Base-by-base conservation (phyloP, 2,329 filamentous ascomycete genomes). In the Sarocladium oryzae region DNA sequence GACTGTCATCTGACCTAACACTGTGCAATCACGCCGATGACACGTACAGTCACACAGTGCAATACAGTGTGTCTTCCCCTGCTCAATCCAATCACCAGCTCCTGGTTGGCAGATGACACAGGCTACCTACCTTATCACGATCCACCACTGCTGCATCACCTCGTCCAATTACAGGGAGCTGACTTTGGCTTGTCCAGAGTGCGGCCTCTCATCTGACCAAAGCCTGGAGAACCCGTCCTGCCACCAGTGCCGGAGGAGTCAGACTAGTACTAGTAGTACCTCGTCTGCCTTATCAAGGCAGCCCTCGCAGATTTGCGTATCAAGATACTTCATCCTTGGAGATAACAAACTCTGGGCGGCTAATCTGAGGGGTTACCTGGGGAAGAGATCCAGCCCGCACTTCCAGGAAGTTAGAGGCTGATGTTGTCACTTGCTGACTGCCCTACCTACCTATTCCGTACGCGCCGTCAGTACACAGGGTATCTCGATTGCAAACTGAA, bases 41-140 rank as follows among this genome's bases (percentile, higher is more conserved):
- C 16, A 18, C n/a, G n/a, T n/a, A 8, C 7, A 37, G 9, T 11
- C 6, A n/a, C 4, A 48, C 43, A 48, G 43, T 48, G 28, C 43
- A 16, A 23, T 2, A 20, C 28, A 48, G 43, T 33, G 43, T 15
- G 7, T 33, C 20, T 8, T 20, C 16, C 26, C 10, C 4, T n/a
- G n/a, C n/a, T n/a, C n/a, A n/a, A n/a, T n/a, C 43, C 43, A 48
- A 48, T 48, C 43, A 26, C 4, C 43, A 26, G 9, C n/a, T 20
- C 43, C 43, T 48, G 43, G 43, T 48, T 48, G 43, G 43, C 43
- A 48, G 26, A 48, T 48, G 26, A 48, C 16, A n/a, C 43, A 26
- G n/a, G n/a, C n/a, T n/a, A n/a, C n/a, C n/a, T n/a, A 30, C 43
- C 43, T 48, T 48, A 48, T 48, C 43, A 48, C 43, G 43, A 48